Conservation (phyloP, 371 early-diverging fungal species). For the Zychaea mexicana region DNA sequence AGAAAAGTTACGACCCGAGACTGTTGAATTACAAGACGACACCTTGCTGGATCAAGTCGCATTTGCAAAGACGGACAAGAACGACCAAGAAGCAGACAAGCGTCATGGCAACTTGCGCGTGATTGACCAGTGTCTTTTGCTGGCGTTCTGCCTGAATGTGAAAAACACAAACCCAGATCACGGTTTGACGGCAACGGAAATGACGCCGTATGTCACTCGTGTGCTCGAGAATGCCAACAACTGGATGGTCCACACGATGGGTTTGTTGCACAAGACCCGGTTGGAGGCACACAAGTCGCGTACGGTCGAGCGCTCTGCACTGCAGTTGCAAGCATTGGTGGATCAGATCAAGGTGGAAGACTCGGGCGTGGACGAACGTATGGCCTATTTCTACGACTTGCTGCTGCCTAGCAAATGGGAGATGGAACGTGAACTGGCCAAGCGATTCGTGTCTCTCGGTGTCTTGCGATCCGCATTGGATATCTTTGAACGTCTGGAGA, state of each 20-base stretch:
- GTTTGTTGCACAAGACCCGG: constrained; percentile 84
- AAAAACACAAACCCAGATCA: constrained; percentile 92
- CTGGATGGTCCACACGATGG: constrained; percentile 97
- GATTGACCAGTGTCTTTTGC: constrained; percentile 88
- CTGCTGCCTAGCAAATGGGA: constrained; percentile 92
- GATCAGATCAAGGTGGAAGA: constrained; percentile 87
- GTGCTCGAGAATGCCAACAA: constrained; percentile 92
- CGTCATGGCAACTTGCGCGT: constrained; percentile 63
- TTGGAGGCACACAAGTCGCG: constrained; percentile 86
- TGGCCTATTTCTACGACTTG: constrained; percentile 79
- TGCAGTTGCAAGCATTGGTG: constrained; percentile 94
- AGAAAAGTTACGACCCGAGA: constrained; percentile 58
- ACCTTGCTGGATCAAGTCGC: constrained; percentile 82
- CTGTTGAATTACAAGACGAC: constrained; percentile 86
- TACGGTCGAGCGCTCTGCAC: constrained; percentile 88
- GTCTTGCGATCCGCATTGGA: constrained; percentile 88
- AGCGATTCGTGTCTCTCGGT: constrained; percentile 82
- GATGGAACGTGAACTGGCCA: constrained; percentile 90
- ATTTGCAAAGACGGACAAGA: constrained; percentile 54
- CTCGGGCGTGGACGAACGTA: constrained; percentile 76
- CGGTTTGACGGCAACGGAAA: constrained; percentile 91
- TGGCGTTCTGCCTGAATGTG: constrained; percentile 90
- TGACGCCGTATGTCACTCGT: constrained; percentile 89
- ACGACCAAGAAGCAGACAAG: constrained; percentile 36
- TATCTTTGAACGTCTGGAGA: constrained; percentile 88